Evolutionary conservation across 257 asterid genomes (phyloP).

Genomic region (Mentha longifolia): DNA sequence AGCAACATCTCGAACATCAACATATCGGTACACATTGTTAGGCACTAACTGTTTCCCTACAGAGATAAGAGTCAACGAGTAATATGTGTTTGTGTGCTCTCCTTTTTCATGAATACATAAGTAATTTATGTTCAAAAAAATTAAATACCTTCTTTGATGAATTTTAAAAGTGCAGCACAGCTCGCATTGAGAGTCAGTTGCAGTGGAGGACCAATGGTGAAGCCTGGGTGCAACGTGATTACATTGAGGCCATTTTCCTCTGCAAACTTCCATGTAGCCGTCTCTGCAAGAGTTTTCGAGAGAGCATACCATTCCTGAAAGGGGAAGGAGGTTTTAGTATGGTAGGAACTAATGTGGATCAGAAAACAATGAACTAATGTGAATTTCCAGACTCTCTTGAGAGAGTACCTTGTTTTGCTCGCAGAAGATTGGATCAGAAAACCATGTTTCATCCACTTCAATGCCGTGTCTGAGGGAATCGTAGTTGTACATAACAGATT

Average conservation of each 20-base stretch:
- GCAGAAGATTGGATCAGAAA: conserved; percentile 57
- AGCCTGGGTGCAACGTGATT: conserved; percentile 61
- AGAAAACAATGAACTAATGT: too few species aligned
- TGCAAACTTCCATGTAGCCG: conserved; percentile 57
- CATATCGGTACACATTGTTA: conserved; percentile 41
- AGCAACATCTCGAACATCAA: conserved; percentile 68
- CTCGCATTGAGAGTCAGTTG: conserved; percentile 62
- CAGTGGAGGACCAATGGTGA: conserved; percentile 59
- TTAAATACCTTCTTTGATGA: conserved; percentile 39
- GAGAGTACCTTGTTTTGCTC: conserved; percentile 51
- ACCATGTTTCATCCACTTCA: conserved; percentile 66
- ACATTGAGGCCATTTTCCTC: conserved; percentile 56
- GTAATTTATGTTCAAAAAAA: too few species aligned
- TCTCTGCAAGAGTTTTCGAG: conserved; percentile 69
- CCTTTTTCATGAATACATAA: too few species aligned
- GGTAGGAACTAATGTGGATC: too few species aligned
- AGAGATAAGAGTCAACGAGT: too few species aligned
- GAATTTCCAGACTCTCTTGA: too few species aligned
- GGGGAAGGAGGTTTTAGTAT: too few species aligned
- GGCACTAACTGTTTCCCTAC: conserved; percentile 32
- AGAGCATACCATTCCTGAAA: conserved; percentile 53
- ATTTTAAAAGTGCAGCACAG: conserved; percentile 37
- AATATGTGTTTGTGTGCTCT: too few species aligned
- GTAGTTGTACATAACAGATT: too few species aligned
- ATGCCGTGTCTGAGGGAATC: conserved; percentile 39